Evolutionary conservation across 495 filamentous ascomycete genomes (phyloP).

Genomic region (Cenococcum geophilum): DNA sequence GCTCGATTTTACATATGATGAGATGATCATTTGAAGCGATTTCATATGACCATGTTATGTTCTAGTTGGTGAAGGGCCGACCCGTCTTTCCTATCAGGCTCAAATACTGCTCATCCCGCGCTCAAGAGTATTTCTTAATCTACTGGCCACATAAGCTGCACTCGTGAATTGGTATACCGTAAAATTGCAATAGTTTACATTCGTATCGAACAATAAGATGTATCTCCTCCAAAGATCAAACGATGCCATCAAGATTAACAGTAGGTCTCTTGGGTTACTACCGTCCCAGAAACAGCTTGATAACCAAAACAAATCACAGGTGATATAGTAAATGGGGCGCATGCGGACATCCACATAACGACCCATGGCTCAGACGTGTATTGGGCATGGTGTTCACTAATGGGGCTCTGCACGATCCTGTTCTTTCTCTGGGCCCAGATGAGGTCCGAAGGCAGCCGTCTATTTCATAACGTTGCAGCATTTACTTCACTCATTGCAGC

Average conservation of each 20-base stretch:
- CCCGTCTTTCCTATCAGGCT: neutral
- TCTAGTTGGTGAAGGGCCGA: neutral
- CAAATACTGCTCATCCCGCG: neutral
- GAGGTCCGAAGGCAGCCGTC: slow-evolving; percentile 46
- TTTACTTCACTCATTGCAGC: slow-evolving; percentile 52
- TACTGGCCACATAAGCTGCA: neutral
- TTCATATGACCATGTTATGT: neutral
- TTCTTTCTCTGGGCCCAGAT: slow-evolving; percentile 43
- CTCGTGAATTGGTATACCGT: neutral
- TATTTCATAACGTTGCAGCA: slow-evolving; percentile 64
- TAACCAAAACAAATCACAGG: neutral
- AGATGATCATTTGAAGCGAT: neutral
- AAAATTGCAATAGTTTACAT: neutral
- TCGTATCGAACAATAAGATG: neutral
- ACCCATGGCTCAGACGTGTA: slow-evolving; percentile 53
- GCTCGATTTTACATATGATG: neutral
- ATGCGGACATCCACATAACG: slow-evolving; percentile 52
- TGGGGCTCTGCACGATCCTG: slow-evolving; percentile 39
- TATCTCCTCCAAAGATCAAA: neutral
- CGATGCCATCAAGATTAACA: neutral
- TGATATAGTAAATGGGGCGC: slow-evolving; percentile 32
- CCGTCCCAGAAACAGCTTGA: neutral
- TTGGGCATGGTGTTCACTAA: slow-evolving; percentile 51
- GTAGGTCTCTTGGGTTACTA: neutral
- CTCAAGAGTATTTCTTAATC: neutral